Conservation (phyloP, 352 stramenopile genomes). For the Pythium aphanidermatum region DNA sequence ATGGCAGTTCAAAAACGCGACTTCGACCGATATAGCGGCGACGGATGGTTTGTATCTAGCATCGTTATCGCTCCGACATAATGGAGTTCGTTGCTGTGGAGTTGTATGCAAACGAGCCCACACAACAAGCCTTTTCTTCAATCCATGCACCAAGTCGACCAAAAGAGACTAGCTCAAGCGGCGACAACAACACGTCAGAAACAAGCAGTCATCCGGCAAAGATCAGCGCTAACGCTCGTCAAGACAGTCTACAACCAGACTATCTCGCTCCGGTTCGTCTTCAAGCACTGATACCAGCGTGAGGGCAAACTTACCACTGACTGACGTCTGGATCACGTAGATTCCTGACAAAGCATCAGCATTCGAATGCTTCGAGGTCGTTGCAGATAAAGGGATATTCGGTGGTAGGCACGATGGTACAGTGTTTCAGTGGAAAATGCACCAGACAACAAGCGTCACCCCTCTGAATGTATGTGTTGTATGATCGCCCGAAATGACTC, state of each 20-base stretch:
- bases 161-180: background rate
- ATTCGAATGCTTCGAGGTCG: constrained; percentile 43
- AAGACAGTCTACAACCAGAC: too few species aligned
- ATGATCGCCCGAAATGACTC: too few species aligned
- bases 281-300: background rate
- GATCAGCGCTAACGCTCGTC: too few species aligned
- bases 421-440: constrained; percentile 53
- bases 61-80: too few species aligned
- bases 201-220: too few species aligned
- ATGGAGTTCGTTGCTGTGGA: constrained; percentile 19
- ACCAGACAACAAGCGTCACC: constrained; percentile 36
- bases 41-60: too few species aligned
- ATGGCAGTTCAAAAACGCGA: too few species aligned
- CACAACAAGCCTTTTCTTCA: background rate
- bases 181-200: constrained; percentile 1
- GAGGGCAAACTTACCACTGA: background rate
- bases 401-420: constrained; percentile 55
- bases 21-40: too few species aligned
- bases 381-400: constrained; percentile 45
- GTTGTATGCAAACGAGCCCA: constrained; percentile 13
- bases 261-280: constrained; percentile 23
- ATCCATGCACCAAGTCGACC: too few species aligned
- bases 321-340: constrained; percentile 12
- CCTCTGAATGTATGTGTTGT: constrained; percentile 31
- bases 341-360: constrained; percentile 23